These are phyloP conservation scores for Polymyxa betae DNA, from an alignment of 208 protist species.

Conservation along the genomic window DNA sequence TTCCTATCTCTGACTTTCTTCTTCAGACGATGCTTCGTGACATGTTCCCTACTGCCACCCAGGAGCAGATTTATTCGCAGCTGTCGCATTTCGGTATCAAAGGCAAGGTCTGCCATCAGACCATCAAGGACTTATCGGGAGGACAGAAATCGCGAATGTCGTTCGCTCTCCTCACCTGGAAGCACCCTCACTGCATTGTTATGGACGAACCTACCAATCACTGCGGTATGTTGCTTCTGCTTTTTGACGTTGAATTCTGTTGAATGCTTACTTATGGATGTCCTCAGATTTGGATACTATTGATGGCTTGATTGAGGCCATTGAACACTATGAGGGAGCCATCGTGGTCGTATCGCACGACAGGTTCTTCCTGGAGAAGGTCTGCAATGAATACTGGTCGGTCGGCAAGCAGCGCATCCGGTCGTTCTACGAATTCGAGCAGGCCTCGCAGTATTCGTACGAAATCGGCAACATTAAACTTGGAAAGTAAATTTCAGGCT, in stretches of 20 bases:
- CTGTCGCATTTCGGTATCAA: conserved; percentile 58
- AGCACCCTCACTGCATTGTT: conserved; percentile 50
- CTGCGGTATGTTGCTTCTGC: conserved; percentile 3
- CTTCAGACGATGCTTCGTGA: conserved; percentile 19
- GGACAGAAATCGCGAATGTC: conserved; percentile 65
- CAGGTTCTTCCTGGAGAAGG: conserved; percentile 62
- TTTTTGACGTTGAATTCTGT: not conserved
- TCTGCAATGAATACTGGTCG: conserved; percentile 58
- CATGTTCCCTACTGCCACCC: not conserved
- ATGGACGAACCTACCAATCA: conserved; percentile 65
- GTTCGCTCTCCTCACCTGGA: conserved; percentile 52
- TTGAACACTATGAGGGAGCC: conserved; percentile 21
- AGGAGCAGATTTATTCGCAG: conserved; percentile 2
- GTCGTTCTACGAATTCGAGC: conserved; percentile 35
- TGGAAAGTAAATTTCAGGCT: too few relatives aligned
- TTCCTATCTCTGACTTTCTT: not conserved
- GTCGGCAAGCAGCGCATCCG: conserved; percentile 47
- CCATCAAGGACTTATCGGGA: conserved; percentile 61
- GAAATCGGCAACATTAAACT: conserved; percentile 41
- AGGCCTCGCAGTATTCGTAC: conserved; percentile 12
- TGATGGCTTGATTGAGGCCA: conserved; percentile 12
- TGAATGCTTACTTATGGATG: not conserved
- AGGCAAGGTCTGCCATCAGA: conserved; percentile 48
- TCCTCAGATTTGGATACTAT: conserved; percentile 63
- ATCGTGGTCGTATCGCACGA: conserved; percentile 61